Evolutionary conservation across 2,329 filamentous ascomycete genomes (phyloP), one percentile per base, ranked within the genome.

Genomic region (Venturia carpophila): DNA sequence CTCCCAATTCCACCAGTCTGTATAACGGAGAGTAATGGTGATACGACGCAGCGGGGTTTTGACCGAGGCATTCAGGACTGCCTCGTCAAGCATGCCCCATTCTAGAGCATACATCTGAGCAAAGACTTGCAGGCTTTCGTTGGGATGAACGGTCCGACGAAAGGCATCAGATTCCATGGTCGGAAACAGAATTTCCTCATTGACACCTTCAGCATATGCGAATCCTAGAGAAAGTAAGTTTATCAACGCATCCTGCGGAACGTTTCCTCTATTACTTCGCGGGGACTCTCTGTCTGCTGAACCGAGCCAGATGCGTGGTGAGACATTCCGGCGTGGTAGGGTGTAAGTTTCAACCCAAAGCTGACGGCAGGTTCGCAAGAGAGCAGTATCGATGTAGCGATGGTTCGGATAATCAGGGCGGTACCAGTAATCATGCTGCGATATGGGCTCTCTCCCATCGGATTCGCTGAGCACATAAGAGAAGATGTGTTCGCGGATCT

Each of bases 1-100:
- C 11, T 61, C 60, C 60, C 60, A 61, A 27, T 61, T 19, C 60
- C 60, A 61, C 60, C 60, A 61, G 42, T 61, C 60, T 61, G 60
- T 61, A n/a, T 61, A 61, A 17, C 60, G 60, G 15, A 61, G 37
- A 42, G 60, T 61, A 13, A 61, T 61, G 39, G 39, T 61, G 24
- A 61, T 17, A 27, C 60, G 37, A 24, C 42, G 60, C 17, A 37
- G 60, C 7, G 42, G 43, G 15, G 39, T 27, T 45, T 61, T 60
- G 7, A 60, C 19, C 39, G 34, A 42, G 34, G 56, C 56, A n/a
- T 60, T 37, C 15, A 9, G 30, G 9, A 61, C n/a, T 13, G 37
- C 42, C 6, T 45, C 39, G 17, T 27, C 43, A 7, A 45, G 60
- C n/a, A 27, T 6, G n/a, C 39, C 60, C 60, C 27, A 58, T 37